Evolutionary conservation across 148 eudicot genomes (phyloP), one percentile per base, ranked within the genome.

Genomic region (Dianthus caryophyllus): DNA sequence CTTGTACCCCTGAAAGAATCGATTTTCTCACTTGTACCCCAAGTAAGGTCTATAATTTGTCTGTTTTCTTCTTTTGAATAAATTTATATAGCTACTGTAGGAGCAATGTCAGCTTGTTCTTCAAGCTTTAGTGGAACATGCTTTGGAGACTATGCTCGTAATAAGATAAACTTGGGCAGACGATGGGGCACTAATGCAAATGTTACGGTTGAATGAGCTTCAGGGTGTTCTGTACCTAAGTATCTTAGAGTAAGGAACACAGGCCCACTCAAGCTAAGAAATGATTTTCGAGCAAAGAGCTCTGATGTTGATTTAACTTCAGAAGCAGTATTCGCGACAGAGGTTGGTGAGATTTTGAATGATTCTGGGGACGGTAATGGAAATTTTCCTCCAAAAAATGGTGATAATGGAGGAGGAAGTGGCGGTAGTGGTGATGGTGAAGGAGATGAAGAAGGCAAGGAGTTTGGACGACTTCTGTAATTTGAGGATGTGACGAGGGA

Each of bases 401-500:
- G 86, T 43, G 71, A 73, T 65, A 67, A 78, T 52, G 83, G 80
- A 9, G 66, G 77, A 2, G 73, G 73, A 26, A 81, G 73, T 1
- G 78, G 65, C 31, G 76, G 63, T 17, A 80, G 77, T 13, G 84
- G 67, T 55, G 76, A 70, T 6, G 80, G 77, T 13, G 84, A 69
- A 61, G 83, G 75, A 21, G 81, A 53, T 55, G 76, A 75, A 1
- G 76, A 70, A 6, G 80, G 79, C 29, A 71, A 81, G 65, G 87
- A 85, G 68, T 85, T 83, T 54, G 87, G 90, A 49, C 83, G 79
- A 2, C 59, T 85, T 31, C 61, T 85, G 84, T 81, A 79, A 78
- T 81, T 83, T 70, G 87, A 83, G 65, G 89, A 85, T 29, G 83
- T 85, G 73, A 70, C 83, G 41, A 83, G 64, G 58, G 85, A 83